phyloP scores from a whole-genome alignment of 2,329 filamentous ascomycete genomes.

The Neonectria coccinea region DNA sequence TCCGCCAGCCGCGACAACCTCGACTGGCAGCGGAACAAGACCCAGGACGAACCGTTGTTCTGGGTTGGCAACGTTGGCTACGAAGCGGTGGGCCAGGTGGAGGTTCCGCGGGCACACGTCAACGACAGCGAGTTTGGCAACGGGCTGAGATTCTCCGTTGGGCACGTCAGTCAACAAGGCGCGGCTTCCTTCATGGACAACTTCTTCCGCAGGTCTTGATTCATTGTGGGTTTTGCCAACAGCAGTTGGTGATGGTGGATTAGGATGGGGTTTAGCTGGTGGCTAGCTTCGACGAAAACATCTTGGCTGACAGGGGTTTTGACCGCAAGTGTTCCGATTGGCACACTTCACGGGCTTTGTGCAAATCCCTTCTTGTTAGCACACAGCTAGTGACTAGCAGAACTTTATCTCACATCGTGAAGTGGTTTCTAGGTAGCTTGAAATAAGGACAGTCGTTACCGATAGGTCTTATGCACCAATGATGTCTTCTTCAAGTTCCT shows the following conservation, averaged over 20 bases:
- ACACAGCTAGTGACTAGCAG: neutral
- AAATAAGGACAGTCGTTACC: too few relatives aligned
- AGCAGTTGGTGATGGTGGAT: too few relatives aligned
- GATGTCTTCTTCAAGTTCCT: too few relatives aligned
- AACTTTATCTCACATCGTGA: neutral
- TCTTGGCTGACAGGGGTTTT: neutral
- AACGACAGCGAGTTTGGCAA: neutral
- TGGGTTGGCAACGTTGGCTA: neutral
- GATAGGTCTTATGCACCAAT: too few relatives aligned
- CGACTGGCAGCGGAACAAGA: neutral
- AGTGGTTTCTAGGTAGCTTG: too few relatives aligned
- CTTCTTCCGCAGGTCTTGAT: neutral
- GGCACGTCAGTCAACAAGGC: neutral
- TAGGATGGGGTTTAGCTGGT: too few relatives aligned
- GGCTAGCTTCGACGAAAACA: neutral
- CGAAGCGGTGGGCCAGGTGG: neutral
- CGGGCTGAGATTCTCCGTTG: neutral
- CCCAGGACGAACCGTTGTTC: neutral
- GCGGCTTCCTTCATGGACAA: neutral
- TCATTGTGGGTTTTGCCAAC: too few relatives aligned
- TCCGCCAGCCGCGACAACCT: neutral
- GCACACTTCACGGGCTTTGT: neutral
- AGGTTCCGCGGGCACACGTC: neutral
- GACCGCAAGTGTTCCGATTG: neutral
- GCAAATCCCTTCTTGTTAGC: neutral